A percentile compares a stretch with the other conserved stretches of the same genome.
Conservation (phyloP, 2,329 filamentous ascomycete genomes). For the Coniosporium tulheliwenetii region DNA sequence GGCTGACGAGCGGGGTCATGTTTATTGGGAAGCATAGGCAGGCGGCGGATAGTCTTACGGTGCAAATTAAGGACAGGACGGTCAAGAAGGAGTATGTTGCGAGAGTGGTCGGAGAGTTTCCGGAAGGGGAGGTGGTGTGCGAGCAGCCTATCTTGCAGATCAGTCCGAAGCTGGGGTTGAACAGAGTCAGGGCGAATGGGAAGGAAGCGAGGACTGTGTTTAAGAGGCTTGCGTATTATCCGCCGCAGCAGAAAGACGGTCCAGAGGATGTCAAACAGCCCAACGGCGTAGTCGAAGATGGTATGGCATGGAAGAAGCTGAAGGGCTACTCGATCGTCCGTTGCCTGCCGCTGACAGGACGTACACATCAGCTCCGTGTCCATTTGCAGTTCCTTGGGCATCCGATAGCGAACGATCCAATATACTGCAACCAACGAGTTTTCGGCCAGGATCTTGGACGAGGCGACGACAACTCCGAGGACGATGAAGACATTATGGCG, state of each 20-base stretch:
- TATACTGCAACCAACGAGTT: slow-evolving; percentile 87
- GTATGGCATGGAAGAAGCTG: slow-evolving; percentile 34
- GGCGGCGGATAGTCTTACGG: slow-evolving; percentile 61
- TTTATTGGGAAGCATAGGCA: slow-evolving; percentile 81
- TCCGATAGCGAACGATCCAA: slow-evolving; percentile 93
- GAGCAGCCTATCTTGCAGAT: slow-evolving; percentile 89
- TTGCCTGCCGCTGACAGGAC: slow-evolving; percentile 80
- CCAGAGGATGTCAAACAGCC: slow-evolving; percentile 8
- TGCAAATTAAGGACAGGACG: slow-evolving; percentile 62
- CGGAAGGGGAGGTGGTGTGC: slow-evolving; percentile 79
- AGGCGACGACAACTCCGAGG: slow-evolving; percentile 49
- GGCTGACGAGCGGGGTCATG: slow-evolving; percentile 93
- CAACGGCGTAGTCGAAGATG: slow-evolving; percentile 8
- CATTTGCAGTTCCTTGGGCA: slow-evolving; percentile 90
- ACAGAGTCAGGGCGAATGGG: slow-evolving; percentile 83
- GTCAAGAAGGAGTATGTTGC: slow-evolving; percentile 94
- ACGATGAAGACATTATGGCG: slow-evolving; percentile 80
- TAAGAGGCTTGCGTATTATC: slow-evolving; percentile 83
- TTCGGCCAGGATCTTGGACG: slow-evolving; percentile 70
- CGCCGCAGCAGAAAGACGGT: slow-evolving; percentile 27
- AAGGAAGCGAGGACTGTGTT: slow-evolving; percentile 87
- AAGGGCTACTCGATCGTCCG: slow-evolving; percentile 88
- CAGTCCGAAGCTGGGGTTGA: slow-evolving; percentile 86
- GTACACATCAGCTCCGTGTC: slow-evolving; percentile 89
- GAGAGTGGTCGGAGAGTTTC: slow-evolving; percentile 79